Evolutionary conservation across 176 grass and related monocot species (phyloP).

Genomic region (Elymus sibiricus): DNA sequence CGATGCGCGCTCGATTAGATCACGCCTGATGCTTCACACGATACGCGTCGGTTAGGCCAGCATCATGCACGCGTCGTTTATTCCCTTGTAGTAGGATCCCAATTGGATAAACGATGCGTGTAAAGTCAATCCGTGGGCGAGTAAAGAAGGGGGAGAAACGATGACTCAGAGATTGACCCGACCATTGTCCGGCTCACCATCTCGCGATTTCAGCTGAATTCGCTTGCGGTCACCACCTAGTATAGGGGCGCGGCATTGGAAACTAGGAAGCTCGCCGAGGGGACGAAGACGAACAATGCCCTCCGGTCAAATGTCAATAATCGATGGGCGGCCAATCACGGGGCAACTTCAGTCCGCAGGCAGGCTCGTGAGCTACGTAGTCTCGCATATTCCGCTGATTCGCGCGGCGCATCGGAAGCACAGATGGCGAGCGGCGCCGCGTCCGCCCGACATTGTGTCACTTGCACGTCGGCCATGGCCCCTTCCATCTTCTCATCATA

Average conservation of each 20-base stretch:
- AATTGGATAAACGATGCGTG: not conserved
- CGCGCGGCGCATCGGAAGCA: slow-evolving; percentile 23
- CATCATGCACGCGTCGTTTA: not conserved
- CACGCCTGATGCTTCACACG: not conserved
- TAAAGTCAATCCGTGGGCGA: not conserved
- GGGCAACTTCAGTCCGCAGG: too few relatives aligned
- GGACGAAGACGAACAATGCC: too few relatives aligned
- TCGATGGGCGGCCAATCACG: too few relatives aligned
- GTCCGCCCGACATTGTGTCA: not conserved
- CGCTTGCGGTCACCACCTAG: not conserved
- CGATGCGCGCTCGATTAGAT: not conserved
- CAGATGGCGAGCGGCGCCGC: slow-evolving; percentile 20
- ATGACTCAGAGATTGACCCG: not conserved
- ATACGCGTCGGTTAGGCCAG: not conserved
- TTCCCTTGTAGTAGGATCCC: not conserved
- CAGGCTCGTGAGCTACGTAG: not conserved
- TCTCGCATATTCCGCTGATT: slow-evolving; percentile 29
- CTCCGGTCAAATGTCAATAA: too few relatives aligned
- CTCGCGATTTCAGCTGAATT: slow-evolving; percentile 13
- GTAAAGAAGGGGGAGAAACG: not conserved
- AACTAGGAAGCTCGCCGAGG: slow-evolving; percentile 7
- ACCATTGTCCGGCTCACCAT: not conserved
- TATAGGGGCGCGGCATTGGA: slow-evolving; percentile 10
- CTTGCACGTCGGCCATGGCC: not conserved
- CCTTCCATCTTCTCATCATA: too few relatives aligned